Conservation (phyloP, 805 yeast species). For the Teunomyces panamensis region DNA sequence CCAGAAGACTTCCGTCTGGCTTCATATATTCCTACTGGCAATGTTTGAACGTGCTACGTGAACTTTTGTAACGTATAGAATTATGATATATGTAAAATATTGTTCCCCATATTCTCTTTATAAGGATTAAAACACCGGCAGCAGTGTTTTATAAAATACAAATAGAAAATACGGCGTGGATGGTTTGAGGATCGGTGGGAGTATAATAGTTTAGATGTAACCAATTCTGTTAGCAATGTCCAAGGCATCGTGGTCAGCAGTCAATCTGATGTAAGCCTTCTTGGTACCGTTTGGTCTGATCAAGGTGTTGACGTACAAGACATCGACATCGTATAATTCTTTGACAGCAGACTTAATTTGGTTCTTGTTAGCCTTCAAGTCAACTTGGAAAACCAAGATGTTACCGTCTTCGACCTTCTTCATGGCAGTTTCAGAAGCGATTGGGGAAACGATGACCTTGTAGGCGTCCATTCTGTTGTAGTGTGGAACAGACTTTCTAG, state of each 20-base stretch:
- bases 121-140: constrained; percentile 10
- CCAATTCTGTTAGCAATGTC: constrained; percentile 99
- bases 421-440: constrained; percentile 98
- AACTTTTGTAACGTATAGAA: constrained; percentile 7
- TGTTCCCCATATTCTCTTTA: constrained; percentile 7
- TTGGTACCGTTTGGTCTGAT: constrained; percentile 99
- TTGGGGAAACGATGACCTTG: constrained; percentile 91
- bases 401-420: constrained; percentile 99
- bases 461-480: constrained; percentile 94
- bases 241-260: constrained; percentile 99
- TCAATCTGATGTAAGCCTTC: constrained; percentile 98
- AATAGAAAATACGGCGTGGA: constrained; percentile 9
- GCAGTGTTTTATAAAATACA: constrained; percentile 10
- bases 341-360: constrained; percentile 98
- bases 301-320: constrained; percentile 90
- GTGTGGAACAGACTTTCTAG: constrained; percentile 95
- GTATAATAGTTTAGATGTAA: constrained; percentile 67
- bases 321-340: constrained; percentile 97
- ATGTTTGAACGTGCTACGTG: constrained; percentile 10
- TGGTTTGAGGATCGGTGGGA: constrained; percentile 4
- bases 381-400: constrained; percentile 98
- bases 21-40: constrained; percentile 15
- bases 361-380: constrained; percentile 94
- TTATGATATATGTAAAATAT: constrained; percentile 6
- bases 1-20: constrained; percentile 3